Conservation (phyloP, 805 yeast species). For the Saccharomycopsis vini region DNA sequence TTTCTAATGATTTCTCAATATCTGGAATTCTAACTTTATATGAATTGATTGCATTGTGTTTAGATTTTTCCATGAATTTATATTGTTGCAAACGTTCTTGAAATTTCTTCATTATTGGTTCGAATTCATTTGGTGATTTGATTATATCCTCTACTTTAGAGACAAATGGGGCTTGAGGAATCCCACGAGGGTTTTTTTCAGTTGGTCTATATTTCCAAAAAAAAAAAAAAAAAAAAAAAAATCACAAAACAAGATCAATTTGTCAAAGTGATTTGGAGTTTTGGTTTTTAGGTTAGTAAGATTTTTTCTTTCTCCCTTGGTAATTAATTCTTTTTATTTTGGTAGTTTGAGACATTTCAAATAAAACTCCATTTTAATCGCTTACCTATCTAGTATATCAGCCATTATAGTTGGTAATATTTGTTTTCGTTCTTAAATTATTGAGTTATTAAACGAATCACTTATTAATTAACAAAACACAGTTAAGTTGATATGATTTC, state of each 20-base stretch:
- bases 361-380: too few species aligned
- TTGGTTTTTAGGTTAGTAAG: too few species aligned
- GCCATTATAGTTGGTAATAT: neutral
- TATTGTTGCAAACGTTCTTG: slow-evolving; percentile 87
- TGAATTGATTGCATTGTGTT: slow-evolving; percentile 31
- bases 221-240: neutral
- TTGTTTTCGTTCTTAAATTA: neutral
- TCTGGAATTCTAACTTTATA: slow-evolving; percentile 80
- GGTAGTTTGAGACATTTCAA: too few species aligned
- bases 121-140: slow-evolving; percentile 62
- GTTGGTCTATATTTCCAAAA: slow-evolving; percentile 37
- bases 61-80: slow-evolving; percentile 63
- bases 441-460: too few species aligned
- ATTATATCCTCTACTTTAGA: slow-evolving; percentile 72
- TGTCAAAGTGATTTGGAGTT: neutral
- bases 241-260: neutral
- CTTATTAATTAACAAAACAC: too few species aligned
- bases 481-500: too few species aligned
- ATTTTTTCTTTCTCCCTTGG: too few species aligned
- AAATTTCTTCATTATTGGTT: slow-evolving; percentile 57
- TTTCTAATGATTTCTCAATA: slow-evolving; percentile 71
- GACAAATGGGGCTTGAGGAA: slow-evolving; percentile 92
- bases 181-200: slow-evolving; percentile 81
- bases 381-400: slow-evolving; percentile 1
- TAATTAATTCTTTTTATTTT: too few species aligned